These are phyloP conservation scores for Termitomyces sp. DNA, from an alignment of 768 basidiomycete species.

Conservation along the genomic window DNA sequence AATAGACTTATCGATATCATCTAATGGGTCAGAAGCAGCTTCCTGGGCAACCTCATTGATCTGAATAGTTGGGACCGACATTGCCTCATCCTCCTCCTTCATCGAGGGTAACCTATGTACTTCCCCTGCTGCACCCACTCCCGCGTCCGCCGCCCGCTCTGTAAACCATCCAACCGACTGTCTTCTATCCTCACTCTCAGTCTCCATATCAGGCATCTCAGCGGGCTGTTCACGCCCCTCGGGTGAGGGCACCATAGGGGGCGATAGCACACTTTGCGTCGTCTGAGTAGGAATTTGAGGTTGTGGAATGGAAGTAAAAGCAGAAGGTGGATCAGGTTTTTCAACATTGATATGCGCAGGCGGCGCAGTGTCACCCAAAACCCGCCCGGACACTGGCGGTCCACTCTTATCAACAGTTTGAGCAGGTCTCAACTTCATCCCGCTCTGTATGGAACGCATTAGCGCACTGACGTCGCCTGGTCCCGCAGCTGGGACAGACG, in stretches of 20 bases:
- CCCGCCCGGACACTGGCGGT: conserved; percentile 63
- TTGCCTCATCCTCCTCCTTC: conserved; percentile 39
- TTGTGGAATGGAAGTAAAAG: background rate
- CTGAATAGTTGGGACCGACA: conserved; percentile 54
- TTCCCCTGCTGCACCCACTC: conserved; percentile 19
- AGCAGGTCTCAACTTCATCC: conserved; percentile 64
- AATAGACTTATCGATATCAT: conserved; percentile 64
- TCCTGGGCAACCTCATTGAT: conserved; percentile 42
- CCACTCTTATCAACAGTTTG: conserved; percentile 82
- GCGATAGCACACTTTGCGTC: conserved; percentile 13
- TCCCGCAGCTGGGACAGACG: conserved; percentile 24
- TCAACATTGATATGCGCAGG: conserved; percentile 62
- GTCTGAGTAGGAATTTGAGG: background rate
- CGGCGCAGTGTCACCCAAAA: conserved; percentile 70
- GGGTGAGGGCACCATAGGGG: conserved; percentile 6
- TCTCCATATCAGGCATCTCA: conserved; percentile 23
- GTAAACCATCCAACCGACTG: conserved; percentile 93
- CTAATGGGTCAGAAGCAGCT: conserved; percentile 45
- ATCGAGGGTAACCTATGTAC: conserved; percentile 45
- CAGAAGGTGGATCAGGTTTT: conserved; percentile 35
- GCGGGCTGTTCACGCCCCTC: conserved; percentile 21
- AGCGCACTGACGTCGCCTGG: conserved; percentile 60
- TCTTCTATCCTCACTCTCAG: conserved; percentile 39
- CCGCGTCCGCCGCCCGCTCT: conserved; percentile 72
- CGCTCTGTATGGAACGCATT: conserved; percentile 74